Evolutionary conservation across 164 flowering plant genomes (phyloP), one percentile per base, ranked within the genome.

Genomic region (Chimonanthus praecox): DNA sequence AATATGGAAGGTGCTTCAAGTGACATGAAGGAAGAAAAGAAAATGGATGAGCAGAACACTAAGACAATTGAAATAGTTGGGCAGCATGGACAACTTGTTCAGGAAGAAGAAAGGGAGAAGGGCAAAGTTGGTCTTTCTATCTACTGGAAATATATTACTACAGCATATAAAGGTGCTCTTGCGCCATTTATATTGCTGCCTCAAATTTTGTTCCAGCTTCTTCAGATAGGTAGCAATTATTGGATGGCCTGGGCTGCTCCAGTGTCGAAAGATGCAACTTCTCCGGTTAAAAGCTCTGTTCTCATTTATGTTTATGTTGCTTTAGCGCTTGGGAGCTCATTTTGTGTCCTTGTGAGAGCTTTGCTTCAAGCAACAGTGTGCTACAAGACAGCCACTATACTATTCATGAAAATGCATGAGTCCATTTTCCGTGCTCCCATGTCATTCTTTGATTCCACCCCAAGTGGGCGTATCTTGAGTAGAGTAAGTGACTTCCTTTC

Each of bases 201-300:
- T 16, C 90, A 85, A 61, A 66, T 83, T 76, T 72, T 86, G 45
- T 91, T 90, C 74, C 90, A 88, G 81, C 3, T 82, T 15, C 92
- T 95, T 79, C 93, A 95, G 73, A 93, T 93, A 70, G 92, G 84
- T 64, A 92, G 99, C 84, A 93, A 95, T 73, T 95, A 90, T 64
- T 95, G 99, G 99, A 95, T 95, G 96, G 93, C 96, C 49, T 90
- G 87, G 94, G 97, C 93, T 51, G 80, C 88, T 77, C 98, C 99
- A 3, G 84, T 84, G 7, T 88, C 97, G 6, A 73, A 75, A 68
- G 89, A 85, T 75, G 82, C 6, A 9, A 16, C 80, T 75, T 82
- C 95, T 68, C 60, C 80, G 3, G 94, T 90, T 49, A 51, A 46
- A 5, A 72, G 73, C 72, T 77, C 81, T 7, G 82, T 81, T 7